These are phyloP conservation scores for Trichophyton simii DNA, from an alignment of 2,329 filamentous ascomycete species.

Conservation along the genomic window DNA sequence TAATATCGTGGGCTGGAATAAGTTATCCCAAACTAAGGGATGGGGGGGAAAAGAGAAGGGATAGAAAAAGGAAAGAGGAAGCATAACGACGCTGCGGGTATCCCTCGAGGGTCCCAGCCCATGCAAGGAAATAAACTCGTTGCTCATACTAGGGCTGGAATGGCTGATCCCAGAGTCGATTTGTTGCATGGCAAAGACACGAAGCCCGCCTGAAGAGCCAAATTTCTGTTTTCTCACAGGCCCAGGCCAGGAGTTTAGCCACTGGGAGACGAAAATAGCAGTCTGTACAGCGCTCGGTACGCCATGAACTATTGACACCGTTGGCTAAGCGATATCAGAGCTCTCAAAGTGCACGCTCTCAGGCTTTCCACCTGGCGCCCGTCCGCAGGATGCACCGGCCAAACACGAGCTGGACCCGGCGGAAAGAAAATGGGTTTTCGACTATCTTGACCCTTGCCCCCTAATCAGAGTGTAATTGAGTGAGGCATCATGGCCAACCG, in stretches of 20 bases:
- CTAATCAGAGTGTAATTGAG: background rate
- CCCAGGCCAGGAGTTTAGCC: background rate
- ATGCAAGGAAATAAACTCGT: background rate
- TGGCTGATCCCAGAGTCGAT: background rate
- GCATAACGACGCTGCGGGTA: background rate
- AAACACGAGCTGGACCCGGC: background rate
- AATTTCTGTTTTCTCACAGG: background rate
- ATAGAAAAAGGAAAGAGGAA: background rate
- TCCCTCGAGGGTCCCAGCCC: background rate
- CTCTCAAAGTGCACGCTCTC: background rate
- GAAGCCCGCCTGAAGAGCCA: background rate
- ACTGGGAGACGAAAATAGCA: background rate
- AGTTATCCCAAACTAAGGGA: background rate
- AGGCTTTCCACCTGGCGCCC: background rate
- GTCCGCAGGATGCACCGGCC: background rate
- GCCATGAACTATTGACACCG: background rate
- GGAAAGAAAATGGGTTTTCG: background rate
- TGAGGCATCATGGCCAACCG: background rate
- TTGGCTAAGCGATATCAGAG: background rate
- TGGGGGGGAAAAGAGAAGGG: background rate
- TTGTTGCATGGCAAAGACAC: background rate
- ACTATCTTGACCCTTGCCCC: background rate
- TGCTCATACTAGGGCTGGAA: background rate
- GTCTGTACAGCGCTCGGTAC: background rate
- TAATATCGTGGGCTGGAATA: background rate